Percentiles rank a stretch among this genome's conserved stretches.
Evolutionary conservation across 768 basidiomycete genomes (phyloP).

Genomic region (Lactarius deliciosus): DNA sequence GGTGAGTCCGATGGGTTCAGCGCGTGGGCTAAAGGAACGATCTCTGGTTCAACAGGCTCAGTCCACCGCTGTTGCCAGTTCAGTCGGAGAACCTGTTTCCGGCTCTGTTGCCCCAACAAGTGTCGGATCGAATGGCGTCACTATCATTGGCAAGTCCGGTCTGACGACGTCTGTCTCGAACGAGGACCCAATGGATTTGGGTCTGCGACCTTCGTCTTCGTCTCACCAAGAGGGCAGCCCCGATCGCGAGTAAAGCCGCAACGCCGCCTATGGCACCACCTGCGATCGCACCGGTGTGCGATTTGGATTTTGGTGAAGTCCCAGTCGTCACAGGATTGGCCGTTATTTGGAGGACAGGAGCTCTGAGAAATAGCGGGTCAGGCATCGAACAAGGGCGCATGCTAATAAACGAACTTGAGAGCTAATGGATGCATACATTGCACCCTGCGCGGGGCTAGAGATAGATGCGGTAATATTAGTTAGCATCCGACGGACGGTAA

Average conservation of each 20-base stretch:
- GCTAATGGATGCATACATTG: constrained; percentile 32
- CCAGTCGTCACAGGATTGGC: not conserved
- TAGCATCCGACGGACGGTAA: not conserved
- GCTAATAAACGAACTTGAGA: constrained; percentile 24
- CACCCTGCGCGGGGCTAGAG: constrained; percentile 32
- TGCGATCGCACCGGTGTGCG: constrained; percentile 21
- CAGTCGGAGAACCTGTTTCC: not conserved
- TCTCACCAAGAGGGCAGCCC: not conserved
- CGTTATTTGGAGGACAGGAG: constrained; percentile 1
- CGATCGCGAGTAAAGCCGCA: constrained; percentile 2
- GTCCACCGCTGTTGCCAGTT: not conserved
- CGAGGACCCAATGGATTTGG: not conserved
- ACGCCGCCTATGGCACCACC: constrained; percentile 26
- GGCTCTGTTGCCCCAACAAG: not conserved
- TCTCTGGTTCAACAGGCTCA: not conserved
- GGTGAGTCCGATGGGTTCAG: not conserved
- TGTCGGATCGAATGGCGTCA: constrained; percentile 10
- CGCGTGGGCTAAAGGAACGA: not conserved
- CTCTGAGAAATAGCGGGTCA: constrained; percentile 2
- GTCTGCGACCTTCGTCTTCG: not conserved
- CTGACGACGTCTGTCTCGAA: not conserved
- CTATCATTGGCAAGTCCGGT: not conserved
- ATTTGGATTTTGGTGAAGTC: not conserved
- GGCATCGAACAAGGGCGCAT: not conserved
- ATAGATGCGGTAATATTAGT: not conserved